phyloP scores from a whole-genome alignment of 345 rosid genomes.

The Crucihimalaya himalaica region DNA sequence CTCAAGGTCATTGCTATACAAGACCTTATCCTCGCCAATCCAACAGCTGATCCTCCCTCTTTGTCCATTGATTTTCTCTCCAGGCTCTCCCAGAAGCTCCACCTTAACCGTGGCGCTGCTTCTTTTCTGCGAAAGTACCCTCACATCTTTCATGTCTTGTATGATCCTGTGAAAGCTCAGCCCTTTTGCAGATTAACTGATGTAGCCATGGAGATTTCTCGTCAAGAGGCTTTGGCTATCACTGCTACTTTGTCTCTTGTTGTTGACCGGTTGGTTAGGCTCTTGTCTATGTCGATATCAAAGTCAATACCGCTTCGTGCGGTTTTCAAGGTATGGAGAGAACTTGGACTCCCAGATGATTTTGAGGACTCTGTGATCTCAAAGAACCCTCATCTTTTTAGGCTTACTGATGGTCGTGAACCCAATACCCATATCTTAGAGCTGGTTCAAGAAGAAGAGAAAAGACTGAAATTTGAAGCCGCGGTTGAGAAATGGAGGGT shows the following conservation, averaged over 20 bases:
- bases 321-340: conserved; percentile 92
- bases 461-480: conserved; percentile 42
- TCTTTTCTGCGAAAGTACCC: conserved; percentile 78
- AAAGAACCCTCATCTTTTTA: conserved; percentile 54
- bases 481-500: conserved; percentile 86
- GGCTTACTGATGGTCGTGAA: conserved; percentile 60
- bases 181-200: conserved; percentile 71
- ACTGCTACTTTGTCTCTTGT: conserved; percentile 48
- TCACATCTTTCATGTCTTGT: conserved; percentile 67
- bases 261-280: conserved; percentile 60
- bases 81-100: conserved; percentile 81
- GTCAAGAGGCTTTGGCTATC: conserved; percentile 61
- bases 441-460: conserved; percentile 49
- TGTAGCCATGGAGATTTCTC: conserved; percentile 52
- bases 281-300: conserved; percentile 65
- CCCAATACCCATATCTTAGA: conserved; percentile 70
- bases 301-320: conserved; percentile 83
- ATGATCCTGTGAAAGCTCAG: conserved; percentile 56
- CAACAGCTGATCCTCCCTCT: conserved; percentile 54
- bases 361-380: conserved; percentile 84
- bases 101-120: conserved; percentile 78
- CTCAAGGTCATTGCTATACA: conserved; percentile 71
- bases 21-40: conserved; percentile 75
- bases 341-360: conserved; percentile 88
- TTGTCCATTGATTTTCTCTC: conserved; percentile 78